A percentile compares a stretch with the other conserved stretches of the same genome.
phyloP scores from a whole-genome alignment of 1,139 yeast species.

The Saccharomyces hybrid region DNA sequence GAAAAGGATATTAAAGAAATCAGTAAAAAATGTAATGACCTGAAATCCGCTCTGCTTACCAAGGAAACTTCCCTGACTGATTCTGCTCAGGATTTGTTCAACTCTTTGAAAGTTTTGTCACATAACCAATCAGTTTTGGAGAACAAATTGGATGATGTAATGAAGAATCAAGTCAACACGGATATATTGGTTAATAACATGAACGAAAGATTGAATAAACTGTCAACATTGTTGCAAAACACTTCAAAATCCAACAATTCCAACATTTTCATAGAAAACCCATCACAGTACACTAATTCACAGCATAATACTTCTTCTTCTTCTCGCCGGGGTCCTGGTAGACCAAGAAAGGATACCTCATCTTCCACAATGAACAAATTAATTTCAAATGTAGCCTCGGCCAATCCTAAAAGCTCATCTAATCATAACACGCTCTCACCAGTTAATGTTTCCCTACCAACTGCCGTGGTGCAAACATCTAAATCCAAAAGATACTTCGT shows the following conservation, averaged over 20 bases:
- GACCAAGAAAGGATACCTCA: conserved; percentile 28
- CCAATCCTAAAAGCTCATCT: neutral
- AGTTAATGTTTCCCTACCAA: conserved; percentile 21
- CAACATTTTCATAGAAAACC: neutral
- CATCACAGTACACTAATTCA: neutral
- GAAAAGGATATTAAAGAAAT: conserved; percentile 6
- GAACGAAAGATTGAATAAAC: conserved; percentile 18
- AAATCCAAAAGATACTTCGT: conserved; percentile 31
- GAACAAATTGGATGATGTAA: conserved; percentile 30
- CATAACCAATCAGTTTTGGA: conserved; percentile 31
- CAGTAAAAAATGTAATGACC: conserved; percentile 7
- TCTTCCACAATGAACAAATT: conserved; percentile 4
- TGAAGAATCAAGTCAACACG: conserved; percentile 32
- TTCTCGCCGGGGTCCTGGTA: conserved; percentile 28
- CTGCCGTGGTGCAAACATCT: conserved; percentile 25
- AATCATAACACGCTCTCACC: conserved; percentile 4
- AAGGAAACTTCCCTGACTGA: conserved; percentile 15
- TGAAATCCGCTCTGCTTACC: conserved; percentile 14
- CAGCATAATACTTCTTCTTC: conserved; percentile 6
- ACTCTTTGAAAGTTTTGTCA: conserved; percentile 25
- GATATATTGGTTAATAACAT: conserved; percentile 29
- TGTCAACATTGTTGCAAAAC: conserved; percentile 5
- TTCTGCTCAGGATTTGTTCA: conserved; percentile 19
- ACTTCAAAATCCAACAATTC: conserved; percentile 1
- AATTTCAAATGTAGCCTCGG: conserved; percentile 2